Conservation (phyloP, 2,329 filamentous ascomycete species). For the Colletotrichum salicis region DNA sequence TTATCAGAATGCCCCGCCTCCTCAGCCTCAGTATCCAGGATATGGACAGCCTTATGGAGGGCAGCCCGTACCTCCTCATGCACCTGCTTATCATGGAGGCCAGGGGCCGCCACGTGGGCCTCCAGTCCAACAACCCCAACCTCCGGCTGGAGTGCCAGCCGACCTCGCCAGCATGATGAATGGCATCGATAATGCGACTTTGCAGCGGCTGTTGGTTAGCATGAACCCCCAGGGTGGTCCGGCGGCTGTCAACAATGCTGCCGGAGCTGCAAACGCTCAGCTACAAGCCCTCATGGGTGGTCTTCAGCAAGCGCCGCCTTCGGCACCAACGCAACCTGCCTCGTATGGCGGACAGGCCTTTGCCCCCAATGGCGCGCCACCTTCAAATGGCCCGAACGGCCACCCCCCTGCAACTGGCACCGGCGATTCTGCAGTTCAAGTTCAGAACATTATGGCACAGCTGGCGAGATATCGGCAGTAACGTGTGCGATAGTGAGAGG, state of each 20-base stretch:
- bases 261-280: constrained; percentile 43
- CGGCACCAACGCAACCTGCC: constrained; percentile 38
- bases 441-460: constrained; percentile 81
- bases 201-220: constrained; percentile 76
- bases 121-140: constrained; percentile 34
- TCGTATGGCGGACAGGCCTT: constrained; percentile 44
- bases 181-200: constrained; percentile 73
- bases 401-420: constrained; percentile 29
- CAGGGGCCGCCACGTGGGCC: constrained; percentile 36
- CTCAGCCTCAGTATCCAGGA: constrained; percentile 36
- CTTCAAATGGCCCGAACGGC: constrained; percentile 37
- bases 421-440: constrained; percentile 59
- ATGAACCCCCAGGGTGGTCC: constrained; percentile 40
- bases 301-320: constrained; percentile 40
- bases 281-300: constrained; percentile 59
- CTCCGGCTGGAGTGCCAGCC: constrained; percentile 45
- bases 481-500: constrained; percentile 9
- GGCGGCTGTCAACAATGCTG: constrained; percentile 29
- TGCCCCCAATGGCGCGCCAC: constrained; percentile 39
- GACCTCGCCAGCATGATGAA: constrained; percentile 74
- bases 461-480: constrained; percentile 72
- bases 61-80: constrained; percentile 38
- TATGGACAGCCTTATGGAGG: constrained; percentile 47
- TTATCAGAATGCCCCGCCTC: constrained; percentile 37
- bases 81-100: constrained; percentile 24